These are phyloP conservation scores for Rhodomyrtus psidioides DNA, from an alignment of 441 rosid species.

Conservation along the genomic window DNA sequence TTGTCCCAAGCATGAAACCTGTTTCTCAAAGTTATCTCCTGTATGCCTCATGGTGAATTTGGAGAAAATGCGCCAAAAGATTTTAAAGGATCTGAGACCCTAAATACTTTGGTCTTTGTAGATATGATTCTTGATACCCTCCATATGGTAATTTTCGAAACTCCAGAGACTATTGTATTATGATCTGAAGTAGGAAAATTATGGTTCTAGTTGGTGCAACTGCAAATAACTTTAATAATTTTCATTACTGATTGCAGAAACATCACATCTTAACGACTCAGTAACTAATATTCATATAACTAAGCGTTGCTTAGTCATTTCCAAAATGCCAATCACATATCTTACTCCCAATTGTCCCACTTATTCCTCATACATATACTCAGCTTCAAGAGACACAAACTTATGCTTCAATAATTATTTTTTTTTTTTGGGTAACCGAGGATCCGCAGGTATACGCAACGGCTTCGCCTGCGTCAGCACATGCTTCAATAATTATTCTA, in stretches of 20 bases:
- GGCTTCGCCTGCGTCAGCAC: too few relatives aligned
- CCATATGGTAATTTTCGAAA: not conserved
- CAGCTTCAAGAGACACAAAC: not conserved
- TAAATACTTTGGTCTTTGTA: not conserved
- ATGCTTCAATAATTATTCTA: not conserved
- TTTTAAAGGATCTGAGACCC: not conserved
- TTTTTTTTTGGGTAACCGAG: too few relatives aligned
- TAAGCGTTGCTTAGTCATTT: not conserved
- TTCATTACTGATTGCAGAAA: not conserved
- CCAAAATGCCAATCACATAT: not conserved
- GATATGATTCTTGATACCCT: not conserved
- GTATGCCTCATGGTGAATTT: not conserved
- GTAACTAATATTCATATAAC: not conserved
- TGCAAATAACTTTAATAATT: not conserved
- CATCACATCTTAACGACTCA: not conserved
- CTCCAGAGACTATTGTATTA: not conserved
- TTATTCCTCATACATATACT: not conserved
- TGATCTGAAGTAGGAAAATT: not conserved
- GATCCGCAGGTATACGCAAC: too few relatives aligned
- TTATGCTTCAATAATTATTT: not conserved
- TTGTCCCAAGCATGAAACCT: not conserved
- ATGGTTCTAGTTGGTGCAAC: not conserved
- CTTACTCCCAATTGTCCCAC: not conserved
- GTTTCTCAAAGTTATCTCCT: not conserved
- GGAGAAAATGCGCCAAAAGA: not conserved